Base-by-base conservation (phyloP, 352 stramenopile genomes). In the Pythium guiyangense region DNA sequence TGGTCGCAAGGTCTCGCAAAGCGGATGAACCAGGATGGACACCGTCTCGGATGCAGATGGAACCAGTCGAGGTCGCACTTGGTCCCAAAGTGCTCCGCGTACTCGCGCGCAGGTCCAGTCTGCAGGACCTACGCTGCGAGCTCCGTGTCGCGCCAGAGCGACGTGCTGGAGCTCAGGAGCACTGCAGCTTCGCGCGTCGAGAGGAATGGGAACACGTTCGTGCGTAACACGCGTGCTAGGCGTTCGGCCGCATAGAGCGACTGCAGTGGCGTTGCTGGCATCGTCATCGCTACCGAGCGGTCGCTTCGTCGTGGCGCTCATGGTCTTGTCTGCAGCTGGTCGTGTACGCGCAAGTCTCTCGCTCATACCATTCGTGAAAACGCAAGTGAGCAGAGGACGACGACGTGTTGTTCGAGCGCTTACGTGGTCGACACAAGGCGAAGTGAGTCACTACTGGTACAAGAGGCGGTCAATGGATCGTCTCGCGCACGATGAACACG, bases 131-230 rank as follows among this genome's bases (percentile, higher is more conserved):
- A 4, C 20, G 42, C 42, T 26, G 42, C 42, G 18, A 47, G 42
- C 18, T 47, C 42, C 15, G 17, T 26, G 42, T 47, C 42, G 9
- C 11, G 6, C 42, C 42, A 47, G 20, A 47, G 12, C 42, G 42
- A 14, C n/a, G 26, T 47, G 42, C 42, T 27, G 5, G 18, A 27
- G 42, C 20, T 22, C 18, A 47, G 42, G 18, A 47, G 18, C 42
- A 26, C 42, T 9, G 20, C 6, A 10, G 42, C 18, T 18, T 47
- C 42, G 20, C 20, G 42, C 4, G 20, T 49, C 25, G 26, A 56
- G 22, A 17, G 44, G 44, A 29, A 55, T 51, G 27, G 26, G 44
- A 15, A 52, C 47, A 40, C 17, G 35, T 54, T 50, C 57, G 54
- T 51, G 26, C 29, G 49, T 6, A 49, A 51, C 50, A n/a, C 22